Conservation (phyloP, 2,329 filamentous ascomycete genomes). For the Saccharata proteae region DNA sequence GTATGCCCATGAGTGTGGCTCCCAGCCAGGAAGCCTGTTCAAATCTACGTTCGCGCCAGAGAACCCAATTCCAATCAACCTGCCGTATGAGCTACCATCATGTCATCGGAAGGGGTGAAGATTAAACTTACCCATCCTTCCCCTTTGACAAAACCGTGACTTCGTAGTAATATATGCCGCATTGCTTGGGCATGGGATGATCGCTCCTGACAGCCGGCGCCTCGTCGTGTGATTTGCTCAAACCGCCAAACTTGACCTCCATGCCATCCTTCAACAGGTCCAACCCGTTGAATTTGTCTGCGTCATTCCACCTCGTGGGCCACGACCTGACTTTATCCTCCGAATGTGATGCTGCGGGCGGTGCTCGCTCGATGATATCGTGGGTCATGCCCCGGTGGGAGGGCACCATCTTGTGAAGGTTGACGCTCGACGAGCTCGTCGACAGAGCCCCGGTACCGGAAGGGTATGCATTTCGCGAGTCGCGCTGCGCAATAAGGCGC, state of each 20-base stretch:
- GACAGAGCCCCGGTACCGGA: conserved; percentile 37
- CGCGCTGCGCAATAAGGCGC: conserved; percentile 33
- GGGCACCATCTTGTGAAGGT: conserved; percentile 48
- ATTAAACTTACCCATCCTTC: conserved; percentile 52
- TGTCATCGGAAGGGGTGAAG: too few species aligned
- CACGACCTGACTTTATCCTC: conserved; percentile 29
- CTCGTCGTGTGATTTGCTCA: conserved; percentile 53
- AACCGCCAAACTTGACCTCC: conserved; percentile 52
- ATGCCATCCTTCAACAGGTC: conserved; percentile 64
- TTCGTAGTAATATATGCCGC: conserved; percentile 93
- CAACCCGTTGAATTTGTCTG: conserved; percentile 60
- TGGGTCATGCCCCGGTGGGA: conserved; percentile 69
- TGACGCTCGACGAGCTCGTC: conserved; percentile 45
- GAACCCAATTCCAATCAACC: conserved; percentile 47
- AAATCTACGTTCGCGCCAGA: conserved; percentile 46
- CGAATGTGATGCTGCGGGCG: conserved; percentile 17
- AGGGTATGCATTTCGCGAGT: conserved; percentile 29
- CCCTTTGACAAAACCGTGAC: conserved; percentile 53
- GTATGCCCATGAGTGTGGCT: conserved; percentile 53
- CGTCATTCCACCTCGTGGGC: conserved; percentile 70
- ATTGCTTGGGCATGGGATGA: conserved; percentile 74
- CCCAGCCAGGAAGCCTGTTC: conserved; percentile 53
- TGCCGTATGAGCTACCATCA: conserved; percentile 17
- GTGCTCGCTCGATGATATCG: conserved; percentile 69
- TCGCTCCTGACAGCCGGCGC: conserved; percentile 74